Evolutionary conservation across 768 basidiomycete species (phyloP).

Genomic region (Pleurotus eryngii): DNA sequence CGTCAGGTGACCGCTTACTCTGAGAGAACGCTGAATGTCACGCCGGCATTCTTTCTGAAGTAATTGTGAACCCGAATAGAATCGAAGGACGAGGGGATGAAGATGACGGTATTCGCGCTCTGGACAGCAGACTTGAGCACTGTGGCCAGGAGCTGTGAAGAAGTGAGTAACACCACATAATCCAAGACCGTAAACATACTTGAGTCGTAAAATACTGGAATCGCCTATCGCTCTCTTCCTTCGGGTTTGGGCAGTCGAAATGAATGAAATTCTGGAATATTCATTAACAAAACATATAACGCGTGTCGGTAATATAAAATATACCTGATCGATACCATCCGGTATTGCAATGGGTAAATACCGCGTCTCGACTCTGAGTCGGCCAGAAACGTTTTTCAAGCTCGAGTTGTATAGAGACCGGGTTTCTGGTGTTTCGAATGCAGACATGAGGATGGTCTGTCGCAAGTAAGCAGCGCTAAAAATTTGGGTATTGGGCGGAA

Average conservation of each 20-base stretch:
- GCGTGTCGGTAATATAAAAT: neutral
- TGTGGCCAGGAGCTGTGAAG: constrained; percentile 66
- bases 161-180: neutral
- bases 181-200: constrained; percentile 33
- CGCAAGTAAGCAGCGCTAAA: constrained; percentile 79
- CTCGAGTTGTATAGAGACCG: constrained; percentile 72
- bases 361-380: constrained; percentile 63
- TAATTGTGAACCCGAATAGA: constrained; percentile 89
- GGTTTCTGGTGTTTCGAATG: constrained; percentile 87
- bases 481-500: neutral
- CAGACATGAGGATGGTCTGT: constrained; percentile 84
- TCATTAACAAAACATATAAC: neutral
- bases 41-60: constrained; percentile 68
- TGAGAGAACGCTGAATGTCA: constrained; percentile 81
- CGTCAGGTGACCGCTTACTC: constrained; percentile 52
- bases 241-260: constrained; percentile 69
- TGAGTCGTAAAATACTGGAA: constrained; percentile 87
- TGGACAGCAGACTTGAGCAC: constrained; percentile 92
- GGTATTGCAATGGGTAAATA: constrained; percentile 78
- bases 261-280: constrained; percentile 58
- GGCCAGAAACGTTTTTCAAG: constrained; percentile 84
- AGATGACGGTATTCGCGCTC: constrained; percentile 82
- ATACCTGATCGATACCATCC: constrained; percentile 74
- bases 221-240: constrained; percentile 82
- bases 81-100: constrained; percentile 95